phyloP scores from a whole-genome alignment of 2,329 filamentous ascomycete species.

The Aspergillus sp. region DNA sequence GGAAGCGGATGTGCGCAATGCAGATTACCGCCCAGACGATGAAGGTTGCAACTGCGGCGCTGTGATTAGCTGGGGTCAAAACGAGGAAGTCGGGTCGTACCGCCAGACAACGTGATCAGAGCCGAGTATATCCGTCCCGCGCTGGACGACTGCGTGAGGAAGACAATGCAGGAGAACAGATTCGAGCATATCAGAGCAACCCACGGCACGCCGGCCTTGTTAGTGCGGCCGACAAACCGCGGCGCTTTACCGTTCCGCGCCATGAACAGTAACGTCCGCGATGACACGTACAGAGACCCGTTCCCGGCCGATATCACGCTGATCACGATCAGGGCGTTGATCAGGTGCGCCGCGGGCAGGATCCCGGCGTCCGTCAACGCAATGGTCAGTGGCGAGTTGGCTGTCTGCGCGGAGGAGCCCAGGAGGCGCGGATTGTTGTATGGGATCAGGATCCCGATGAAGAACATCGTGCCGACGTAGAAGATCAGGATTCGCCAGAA shows the following conservation, averaged over 20 bases:
- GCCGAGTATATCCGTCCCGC: constrained; percentile 23
- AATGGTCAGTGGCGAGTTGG: constrained; percentile 65
- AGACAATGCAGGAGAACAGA: constrained; percentile 46
- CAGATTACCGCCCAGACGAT: constrained; percentile 33
- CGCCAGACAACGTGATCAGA: constrained; percentile 26
- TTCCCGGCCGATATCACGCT: constrained; percentile 66
- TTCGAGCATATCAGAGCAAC: constrained; percentile 59
- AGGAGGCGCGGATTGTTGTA: constrained; percentile 57
- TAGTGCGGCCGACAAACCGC: constrained; percentile 57
- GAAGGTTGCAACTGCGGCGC: constrained; percentile 25
- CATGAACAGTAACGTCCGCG: constrained; percentile 66
- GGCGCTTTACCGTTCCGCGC: constrained; percentile 65
- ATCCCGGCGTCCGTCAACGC: constrained; percentile 66
- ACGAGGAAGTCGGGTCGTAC: constrained; percentile 8
- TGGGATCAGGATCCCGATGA: constrained; percentile 65
- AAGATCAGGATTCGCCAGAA: constrained; percentile 43
- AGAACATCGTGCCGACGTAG: constrained; percentile 59
- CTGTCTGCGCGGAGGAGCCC: constrained; percentile 51
- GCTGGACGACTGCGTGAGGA: constrained; percentile 21
- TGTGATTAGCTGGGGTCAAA: constrained; percentile 1
- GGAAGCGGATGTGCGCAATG: constrained; percentile 35
- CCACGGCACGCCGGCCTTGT: constrained; percentile 52
- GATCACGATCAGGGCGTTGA: constrained; percentile 68
- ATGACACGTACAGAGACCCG: constrained; percentile 67
- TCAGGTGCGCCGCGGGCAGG: constrained; percentile 62